phyloP scores from a whole-genome alignment of 148 eudicot genomes.

The Cornus controversa region DNA sequence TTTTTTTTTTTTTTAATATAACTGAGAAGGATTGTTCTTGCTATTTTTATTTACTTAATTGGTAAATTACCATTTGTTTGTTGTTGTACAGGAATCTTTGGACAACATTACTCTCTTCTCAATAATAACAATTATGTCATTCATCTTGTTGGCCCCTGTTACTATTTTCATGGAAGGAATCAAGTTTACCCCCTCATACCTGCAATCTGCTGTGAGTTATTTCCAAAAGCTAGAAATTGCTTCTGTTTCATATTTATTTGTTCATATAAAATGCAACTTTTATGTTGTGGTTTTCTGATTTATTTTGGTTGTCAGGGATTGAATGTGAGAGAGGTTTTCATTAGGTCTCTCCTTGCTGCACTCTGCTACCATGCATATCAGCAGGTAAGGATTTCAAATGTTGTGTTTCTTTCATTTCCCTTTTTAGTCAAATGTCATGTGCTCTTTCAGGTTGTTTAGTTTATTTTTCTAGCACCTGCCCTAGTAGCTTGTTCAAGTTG shows the following conservation, averaged over 20 bases:
- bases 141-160: conserved; percentile 70
- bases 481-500: background rate
- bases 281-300: background rate
- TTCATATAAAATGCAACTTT: background rate
- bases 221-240: conserved; percentile 1
- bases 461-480: background rate
- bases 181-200: conserved; percentile 74
- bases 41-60: background rate
- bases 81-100: conserved; percentile 72
- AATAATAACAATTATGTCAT: conserved; percentile 89
- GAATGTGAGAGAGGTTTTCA: conserved; percentile 61
- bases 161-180: conserved; percentile 78
- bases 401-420: background rate
- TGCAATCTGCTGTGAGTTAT: conserved; percentile 78
- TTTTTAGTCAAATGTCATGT: background rate
- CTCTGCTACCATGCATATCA: conserved; percentile 97
- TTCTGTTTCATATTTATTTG: background rate
- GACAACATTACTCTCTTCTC: conserved; percentile 96
- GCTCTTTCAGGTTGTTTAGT: background rate
- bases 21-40: background rate
- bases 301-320: conserved; percentile 38
- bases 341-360: conserved; percentile 79
- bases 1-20: background rate
- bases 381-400: conserved; percentile 49
- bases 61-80: background rate